phyloP scores from a whole-genome alignment of 1,284 basidiomycete species.

The Termitomyces sp. region DNA sequence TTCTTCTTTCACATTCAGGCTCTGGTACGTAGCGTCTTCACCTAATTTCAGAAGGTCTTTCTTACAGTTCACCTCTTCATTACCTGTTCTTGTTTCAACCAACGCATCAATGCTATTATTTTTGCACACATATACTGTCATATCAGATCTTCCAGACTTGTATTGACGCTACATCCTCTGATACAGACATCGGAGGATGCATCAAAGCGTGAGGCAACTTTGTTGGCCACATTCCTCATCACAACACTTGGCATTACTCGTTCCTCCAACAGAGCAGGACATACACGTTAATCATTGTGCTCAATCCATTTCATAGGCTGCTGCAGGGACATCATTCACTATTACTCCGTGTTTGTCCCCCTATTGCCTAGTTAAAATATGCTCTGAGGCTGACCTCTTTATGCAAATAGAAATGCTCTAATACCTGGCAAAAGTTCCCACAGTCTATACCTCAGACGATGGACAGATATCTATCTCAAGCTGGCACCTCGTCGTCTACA shows the following conservation, averaged over 20 bases:
- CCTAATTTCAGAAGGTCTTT: background rate
- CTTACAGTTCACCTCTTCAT: slow-evolving; percentile 72
- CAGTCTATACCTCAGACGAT: slow-evolving; percentile 53
- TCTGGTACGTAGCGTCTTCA: slow-evolving; percentile 47
- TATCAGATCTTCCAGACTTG: slow-evolving; percentile 45
- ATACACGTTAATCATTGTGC: slow-evolving; percentile 76
- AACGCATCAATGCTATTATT: slow-evolving; percentile 65
- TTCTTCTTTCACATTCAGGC: slow-evolving; percentile 95
- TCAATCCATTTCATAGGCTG: slow-evolving; percentile 81
- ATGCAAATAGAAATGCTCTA: slow-evolving; percentile 46
- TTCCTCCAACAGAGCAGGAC: slow-evolving; percentile 76
- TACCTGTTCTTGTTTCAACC: slow-evolving; percentile 87
- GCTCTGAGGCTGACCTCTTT: background rate
- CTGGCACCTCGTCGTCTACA: slow-evolving; percentile 63
- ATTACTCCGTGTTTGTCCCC: slow-evolving; percentile 51
- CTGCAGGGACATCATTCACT: slow-evolving; percentile 32
- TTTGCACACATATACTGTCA: slow-evolving; percentile 70
- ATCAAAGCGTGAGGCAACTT: slow-evolving; percentile 37
- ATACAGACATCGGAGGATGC: slow-evolving; percentile 23
- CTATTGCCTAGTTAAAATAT: background rate
- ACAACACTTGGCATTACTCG: slow-evolving; percentile 67
- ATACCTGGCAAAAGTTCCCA: slow-evolving; percentile 47
- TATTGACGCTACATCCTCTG: no score
- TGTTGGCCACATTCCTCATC: slow-evolving; percentile 73
- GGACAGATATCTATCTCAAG: slow-evolving; percentile 70